Percentiles rank a stretch among this genome's conserved stretches.
phyloP scores from a whole-genome alignment of 495 filamentous ascomycete genomes.

The Apodospora peruviana region DNA sequence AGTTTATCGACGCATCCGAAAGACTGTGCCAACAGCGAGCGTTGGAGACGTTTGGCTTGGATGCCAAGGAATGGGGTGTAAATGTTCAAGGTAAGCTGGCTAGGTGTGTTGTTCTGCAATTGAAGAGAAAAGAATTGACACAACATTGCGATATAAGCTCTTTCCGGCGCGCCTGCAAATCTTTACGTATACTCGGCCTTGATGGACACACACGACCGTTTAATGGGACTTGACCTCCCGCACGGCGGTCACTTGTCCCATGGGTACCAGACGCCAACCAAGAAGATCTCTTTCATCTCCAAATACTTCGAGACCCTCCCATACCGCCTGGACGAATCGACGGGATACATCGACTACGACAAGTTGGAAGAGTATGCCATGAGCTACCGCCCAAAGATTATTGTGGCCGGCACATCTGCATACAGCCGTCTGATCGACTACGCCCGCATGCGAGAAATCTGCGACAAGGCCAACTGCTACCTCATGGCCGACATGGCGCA shows the following conservation, averaged over 20 bases:
- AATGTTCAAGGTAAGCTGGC: conserved; percentile 92
- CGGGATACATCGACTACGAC: conserved; percentile 91
- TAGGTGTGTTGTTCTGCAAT: background rate
- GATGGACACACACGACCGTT: conserved; percentile 83
- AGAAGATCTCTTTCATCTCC: conserved; percentile 97
- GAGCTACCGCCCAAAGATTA: conserved; percentile 90
- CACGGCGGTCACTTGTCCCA: conserved; percentile 97
- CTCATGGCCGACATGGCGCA: conserved; percentile 96
- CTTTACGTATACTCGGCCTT: conserved; percentile 93
- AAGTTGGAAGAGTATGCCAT: conserved; percentile 77
- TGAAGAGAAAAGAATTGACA: background rate
- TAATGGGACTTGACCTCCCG: conserved; percentile 96
- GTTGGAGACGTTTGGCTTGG: conserved; percentile 76
- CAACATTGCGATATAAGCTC: conserved; percentile 58
- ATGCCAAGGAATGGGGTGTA: conserved; percentile 88
- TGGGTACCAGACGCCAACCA: conserved; percentile 94
- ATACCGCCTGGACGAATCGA: conserved; percentile 84
- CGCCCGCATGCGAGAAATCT: conserved; percentile 75
- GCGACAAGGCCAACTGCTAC: conserved; percentile 87
- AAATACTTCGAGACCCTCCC: conserved; percentile 99
- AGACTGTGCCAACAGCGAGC: conserved; percentile 84
- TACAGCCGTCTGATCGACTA: conserved; percentile 96
- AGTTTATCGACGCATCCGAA: conserved; percentile 89
- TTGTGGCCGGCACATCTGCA: conserved; percentile 89
- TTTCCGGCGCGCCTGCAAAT: conserved; percentile 94